These are phyloP conservation scores for Puccinia polysora DNA, from an alignment of 1,284 basidiomycete species.

Conservation along the genomic window DNA sequence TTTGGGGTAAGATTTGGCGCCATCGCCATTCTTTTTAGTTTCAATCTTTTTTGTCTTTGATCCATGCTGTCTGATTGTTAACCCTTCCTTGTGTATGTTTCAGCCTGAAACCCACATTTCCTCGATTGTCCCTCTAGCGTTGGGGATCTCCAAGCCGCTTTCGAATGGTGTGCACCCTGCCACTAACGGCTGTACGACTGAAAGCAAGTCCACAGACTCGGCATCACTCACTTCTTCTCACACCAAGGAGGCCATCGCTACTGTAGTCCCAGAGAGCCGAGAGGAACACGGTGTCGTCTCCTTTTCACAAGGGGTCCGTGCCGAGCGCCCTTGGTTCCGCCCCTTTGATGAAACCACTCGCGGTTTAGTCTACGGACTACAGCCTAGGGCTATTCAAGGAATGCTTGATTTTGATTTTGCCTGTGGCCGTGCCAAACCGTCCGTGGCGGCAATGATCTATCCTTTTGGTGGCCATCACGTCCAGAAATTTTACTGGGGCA, in stretches of 20 bases:
- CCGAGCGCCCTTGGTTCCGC: constrained; percentile 68
- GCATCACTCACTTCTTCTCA: constrained; percentile 44
- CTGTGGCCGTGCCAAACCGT: constrained; percentile 86
- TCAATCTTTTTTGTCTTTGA: neutral
- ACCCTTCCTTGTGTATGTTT: constrained; percentile 60
- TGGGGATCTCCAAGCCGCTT: constrained; percentile 66
- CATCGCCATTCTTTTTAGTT: neutral
- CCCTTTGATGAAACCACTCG: constrained; percentile 90
- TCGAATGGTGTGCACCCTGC: constrained; percentile 48
- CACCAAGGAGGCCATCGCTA: constrained; percentile 46
- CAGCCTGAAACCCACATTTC: constrained; percentile 99
- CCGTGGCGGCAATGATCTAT: constrained; percentile 99
- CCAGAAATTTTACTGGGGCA: constrained; percentile 99
- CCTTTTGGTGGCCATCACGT: constrained; percentile 99
- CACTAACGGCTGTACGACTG: constrained; percentile 42
- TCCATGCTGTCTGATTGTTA: neutral
- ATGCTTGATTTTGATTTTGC: constrained; percentile 99
- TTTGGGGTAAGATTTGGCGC: constrained; percentile 42
- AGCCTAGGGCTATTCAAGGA: constrained; percentile 98
- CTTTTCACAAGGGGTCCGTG: constrained; percentile 61
- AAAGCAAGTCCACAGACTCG: constrained; percentile 39
- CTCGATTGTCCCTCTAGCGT: constrained; percentile 92
- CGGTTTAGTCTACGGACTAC: constrained; percentile 94
- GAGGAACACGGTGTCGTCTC: constrained; percentile 57
- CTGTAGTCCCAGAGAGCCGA: constrained; percentile 66